phyloP scores from a whole-genome alignment of 495 filamentous ascomycete genomes.

The Aspergillus cavernicola region DNA sequence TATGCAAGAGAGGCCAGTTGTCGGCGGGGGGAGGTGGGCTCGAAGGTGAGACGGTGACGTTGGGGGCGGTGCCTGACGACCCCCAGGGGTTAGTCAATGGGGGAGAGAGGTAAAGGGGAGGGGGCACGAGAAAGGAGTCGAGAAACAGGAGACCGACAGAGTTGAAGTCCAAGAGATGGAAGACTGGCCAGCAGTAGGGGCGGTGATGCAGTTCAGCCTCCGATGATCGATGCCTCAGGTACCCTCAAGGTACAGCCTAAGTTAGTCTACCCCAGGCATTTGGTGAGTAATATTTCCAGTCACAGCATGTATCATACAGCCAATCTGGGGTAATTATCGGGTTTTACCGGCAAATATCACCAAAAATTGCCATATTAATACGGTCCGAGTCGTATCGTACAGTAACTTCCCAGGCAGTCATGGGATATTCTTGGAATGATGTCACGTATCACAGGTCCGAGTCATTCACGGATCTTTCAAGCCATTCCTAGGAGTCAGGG shows the following conservation, averaged over 20 bases:
- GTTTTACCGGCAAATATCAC: background rate
- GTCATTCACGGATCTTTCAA: background rate
- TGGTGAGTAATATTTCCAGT: background rate
- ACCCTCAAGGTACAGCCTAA: background rate
- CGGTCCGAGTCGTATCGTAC: too few relatives aligned
- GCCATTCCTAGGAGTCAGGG: too few relatives aligned
- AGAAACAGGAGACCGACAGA: background rate
- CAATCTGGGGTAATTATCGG: background rate
- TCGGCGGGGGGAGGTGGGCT: conserved; percentile 18
- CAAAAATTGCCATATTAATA: too few relatives aligned
- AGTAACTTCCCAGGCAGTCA: background rate
- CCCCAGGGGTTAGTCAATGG: conserved; percentile 2
- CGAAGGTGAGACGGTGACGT: conserved; percentile 11
- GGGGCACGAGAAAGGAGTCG: background rate
- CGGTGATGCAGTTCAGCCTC: conserved; percentile 8
- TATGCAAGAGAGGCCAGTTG: conserved; percentile 20
- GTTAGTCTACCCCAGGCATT: background rate
- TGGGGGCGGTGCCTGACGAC: conserved; percentile 17
- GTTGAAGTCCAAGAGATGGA: background rate
- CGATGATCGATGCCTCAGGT: conserved; percentile 6
- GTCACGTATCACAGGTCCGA: conserved; percentile 4
- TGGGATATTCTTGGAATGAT: conserved; percentile 1
- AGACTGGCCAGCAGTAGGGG: conserved; percentile 2
- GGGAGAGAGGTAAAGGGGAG: background rate
- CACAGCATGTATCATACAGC: background rate